phyloP scores from a whole-genome alignment of 106 monocot species.

The Platanthera guangdongensis region DNA sequence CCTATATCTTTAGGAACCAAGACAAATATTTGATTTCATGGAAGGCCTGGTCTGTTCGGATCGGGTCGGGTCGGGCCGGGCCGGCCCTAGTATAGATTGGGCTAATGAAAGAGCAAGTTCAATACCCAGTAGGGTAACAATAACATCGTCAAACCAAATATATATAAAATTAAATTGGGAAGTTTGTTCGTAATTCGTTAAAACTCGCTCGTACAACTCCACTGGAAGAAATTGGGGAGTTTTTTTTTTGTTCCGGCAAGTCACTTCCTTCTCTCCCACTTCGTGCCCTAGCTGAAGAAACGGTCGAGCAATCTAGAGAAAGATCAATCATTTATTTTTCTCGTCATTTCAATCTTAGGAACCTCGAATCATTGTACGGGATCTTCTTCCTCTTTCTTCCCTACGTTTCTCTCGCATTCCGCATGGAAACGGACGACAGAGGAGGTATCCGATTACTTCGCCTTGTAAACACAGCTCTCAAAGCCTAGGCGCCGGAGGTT shows the following conservation, averaged over 20 bases:
- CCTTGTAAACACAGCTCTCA: too few species aligned
- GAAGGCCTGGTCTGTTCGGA: not conserved
- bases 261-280: not conserved
- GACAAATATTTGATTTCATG: not conserved
- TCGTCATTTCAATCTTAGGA: not conserved
- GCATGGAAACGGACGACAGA: constrained; percentile 4
- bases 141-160: not conserved
- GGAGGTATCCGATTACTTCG: not conserved
- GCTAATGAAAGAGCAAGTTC: not conserved
- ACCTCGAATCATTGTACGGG: not conserved
- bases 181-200: not conserved
- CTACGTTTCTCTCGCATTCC: not conserved
- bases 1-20: not conserved
- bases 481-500: not conserved
- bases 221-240: not conserved
- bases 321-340: not conserved
- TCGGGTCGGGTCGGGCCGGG: not conserved
- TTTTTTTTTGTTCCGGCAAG: not conserved
- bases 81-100: not conserved
- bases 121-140: not conserved
- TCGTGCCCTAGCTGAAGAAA: not conserved
- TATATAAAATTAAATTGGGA: not conserved
- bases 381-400: not conserved
- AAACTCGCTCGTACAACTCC: not conserved
- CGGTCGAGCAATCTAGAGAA: not conserved